phyloP scores from a whole-genome alignment of 805 yeast genomes.

The Metschnikowia cubensis region DNA sequence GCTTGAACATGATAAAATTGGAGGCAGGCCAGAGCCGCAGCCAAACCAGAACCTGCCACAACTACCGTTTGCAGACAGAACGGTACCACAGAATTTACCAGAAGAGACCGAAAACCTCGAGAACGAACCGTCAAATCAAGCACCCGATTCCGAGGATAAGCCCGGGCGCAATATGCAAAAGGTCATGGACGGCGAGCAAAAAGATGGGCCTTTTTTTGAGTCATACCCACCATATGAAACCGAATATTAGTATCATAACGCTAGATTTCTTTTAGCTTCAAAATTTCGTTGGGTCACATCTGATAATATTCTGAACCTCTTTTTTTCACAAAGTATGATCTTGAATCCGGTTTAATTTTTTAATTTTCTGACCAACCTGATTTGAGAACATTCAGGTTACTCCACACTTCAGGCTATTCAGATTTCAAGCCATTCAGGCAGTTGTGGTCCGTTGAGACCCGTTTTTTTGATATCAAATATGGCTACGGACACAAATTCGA shows the following conservation, averaged over 20 bases:
- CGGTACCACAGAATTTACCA: neutral
- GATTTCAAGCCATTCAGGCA: no score
- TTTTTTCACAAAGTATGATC: no score
- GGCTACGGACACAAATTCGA: no score
- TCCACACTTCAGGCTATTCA: no score
- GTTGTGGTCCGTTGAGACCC: no score
- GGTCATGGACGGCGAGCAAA: neutral
- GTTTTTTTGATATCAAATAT: neutral
- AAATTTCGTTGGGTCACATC: no score
- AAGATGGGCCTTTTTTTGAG: constrained; percentile 8
- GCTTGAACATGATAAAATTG: constrained; percentile 4
- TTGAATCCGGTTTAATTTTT: no score
- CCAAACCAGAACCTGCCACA: neutral
- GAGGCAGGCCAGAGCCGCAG: neutral
- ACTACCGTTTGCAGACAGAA: constrained; percentile 2
- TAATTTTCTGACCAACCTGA: no score
- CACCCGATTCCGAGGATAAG: neutral
- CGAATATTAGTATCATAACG: constrained; percentile 4
- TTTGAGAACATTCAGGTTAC: no score
- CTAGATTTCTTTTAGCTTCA: neutral
- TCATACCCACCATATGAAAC: constrained; percentile 12
- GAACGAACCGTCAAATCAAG: neutral
- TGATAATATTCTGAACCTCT: no score
- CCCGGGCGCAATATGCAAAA: neutral
- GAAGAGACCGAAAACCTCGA: neutral